phyloP scores from a whole-genome alignment of 164 flowering plant genomes.

The Vitis riparia region DNA sequence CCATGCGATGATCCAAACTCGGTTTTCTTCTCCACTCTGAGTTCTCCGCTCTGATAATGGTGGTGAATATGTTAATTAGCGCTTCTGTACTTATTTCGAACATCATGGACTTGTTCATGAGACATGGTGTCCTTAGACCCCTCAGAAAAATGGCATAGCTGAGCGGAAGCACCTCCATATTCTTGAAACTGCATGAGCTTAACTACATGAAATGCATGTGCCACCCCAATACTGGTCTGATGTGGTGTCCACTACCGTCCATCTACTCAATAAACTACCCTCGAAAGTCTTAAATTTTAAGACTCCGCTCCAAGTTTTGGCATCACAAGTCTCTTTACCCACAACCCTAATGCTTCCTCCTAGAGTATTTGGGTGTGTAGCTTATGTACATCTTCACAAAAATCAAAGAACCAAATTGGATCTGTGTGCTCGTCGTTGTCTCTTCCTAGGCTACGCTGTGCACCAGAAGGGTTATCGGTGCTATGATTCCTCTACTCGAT shows the following conservation, averaged over 20 bases:
- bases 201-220: background rate
- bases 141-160: background rate
- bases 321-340: no score
- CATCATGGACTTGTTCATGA: background rate
- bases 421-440: no score
- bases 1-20: background rate
- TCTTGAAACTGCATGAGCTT: background rate
- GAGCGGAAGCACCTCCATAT: background rate
- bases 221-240: background rate
- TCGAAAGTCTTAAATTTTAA: no score
- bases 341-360: no score
- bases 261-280: no score
- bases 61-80: background rate
- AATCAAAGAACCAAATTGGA: no score
- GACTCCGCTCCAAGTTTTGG: no score
- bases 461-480: no score
- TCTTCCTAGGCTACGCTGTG: no score
- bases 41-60: background rate
- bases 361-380: no score
- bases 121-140: background rate
- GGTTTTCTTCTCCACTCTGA: background rate
- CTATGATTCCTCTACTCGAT: no score
- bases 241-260: rapidly evolving
- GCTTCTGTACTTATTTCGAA: background rate
- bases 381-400: no score